Percentiles rank a stretch among this genome's conserved stretches.
Conservation (phyloP, 768 basidiomycete species). For the Boletus sp. region DNA sequence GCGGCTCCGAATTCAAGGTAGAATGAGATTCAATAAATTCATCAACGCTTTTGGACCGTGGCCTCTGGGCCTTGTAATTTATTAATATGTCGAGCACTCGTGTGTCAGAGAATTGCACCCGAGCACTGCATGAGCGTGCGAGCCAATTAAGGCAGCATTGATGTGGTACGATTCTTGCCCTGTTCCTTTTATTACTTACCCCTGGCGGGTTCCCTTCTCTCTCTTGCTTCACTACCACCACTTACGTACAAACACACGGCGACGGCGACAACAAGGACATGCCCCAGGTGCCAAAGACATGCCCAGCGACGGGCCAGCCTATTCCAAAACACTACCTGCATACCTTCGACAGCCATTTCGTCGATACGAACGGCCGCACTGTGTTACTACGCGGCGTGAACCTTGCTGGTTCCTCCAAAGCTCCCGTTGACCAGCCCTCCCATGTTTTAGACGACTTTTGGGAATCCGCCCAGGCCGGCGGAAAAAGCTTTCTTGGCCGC, state of each 20-base stretch:
- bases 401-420: constrained; percentile 85
- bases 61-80: not conserved
- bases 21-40: not conserved
- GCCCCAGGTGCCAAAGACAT: constrained; percentile 21
- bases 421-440: constrained; percentile 69
- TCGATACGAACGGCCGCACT: constrained; percentile 72
- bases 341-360: constrained; percentile 66
- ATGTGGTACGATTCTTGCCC: constrained; percentile 21
- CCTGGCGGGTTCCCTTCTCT: not conserved
- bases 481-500: constrained; percentile 68
- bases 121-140: not conserved
- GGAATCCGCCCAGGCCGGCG: constrained; percentile 70
- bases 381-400: constrained; percentile 93
- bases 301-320: constrained; percentile 17
- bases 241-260: not conserved
- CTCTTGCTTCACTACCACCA: not conserved
- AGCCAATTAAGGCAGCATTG: constrained; percentile 10
- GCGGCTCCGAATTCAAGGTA: not conserved
- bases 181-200: not conserved
- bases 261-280: constrained; percentile 9
- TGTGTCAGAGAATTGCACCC: not conserved
- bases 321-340: constrained; percentile 46
- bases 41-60: not conserved
- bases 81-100: constrained; percentile 1
- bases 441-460: constrained; percentile 75